These are phyloP conservation scores for Acanthamoeba castellanii DNA, from an alignment of 208 protist species.

Conservation along the genomic window DNA sequence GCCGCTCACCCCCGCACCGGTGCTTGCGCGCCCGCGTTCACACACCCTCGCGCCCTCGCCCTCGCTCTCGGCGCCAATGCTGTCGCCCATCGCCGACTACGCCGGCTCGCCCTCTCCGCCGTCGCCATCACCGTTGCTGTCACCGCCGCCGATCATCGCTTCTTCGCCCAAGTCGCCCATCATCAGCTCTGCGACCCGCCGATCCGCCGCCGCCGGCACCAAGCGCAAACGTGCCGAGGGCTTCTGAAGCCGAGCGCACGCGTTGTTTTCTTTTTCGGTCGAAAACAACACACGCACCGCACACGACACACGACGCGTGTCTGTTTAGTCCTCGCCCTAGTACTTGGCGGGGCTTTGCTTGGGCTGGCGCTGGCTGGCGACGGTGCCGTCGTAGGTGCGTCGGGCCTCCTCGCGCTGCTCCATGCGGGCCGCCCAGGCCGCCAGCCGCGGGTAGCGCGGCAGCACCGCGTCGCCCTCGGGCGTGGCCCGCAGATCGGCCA, in stretches of 20 bases:
- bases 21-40: too few species aligned
- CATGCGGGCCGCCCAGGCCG: conserved; percentile 1
- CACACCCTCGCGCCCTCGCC: too few species aligned
- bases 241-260: neutral
- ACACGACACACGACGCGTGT: too few species aligned
- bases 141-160: neutral
- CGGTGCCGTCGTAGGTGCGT: conserved; percentile 44
- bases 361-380: neutral
- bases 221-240: conserved; percentile 37
- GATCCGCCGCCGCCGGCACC: neutral
- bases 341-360: neutral
- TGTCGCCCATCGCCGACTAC: neutral
- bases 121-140: neutral
- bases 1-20: too few species aligned
- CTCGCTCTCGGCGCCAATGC: neutral
- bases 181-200: neutral
- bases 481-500: neutral
- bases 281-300: too few species aligned
- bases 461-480: conserved; percentile 13
- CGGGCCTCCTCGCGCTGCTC: neutral
- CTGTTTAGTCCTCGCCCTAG: neutral
- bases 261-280: too few species aligned
- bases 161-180: neutral
- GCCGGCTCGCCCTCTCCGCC: neutral
- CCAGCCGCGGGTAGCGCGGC: neutral